Base-by-base conservation (phyloP, 1,284 basidiomycete genomes). In the Trametes hirsuta region DNA sequence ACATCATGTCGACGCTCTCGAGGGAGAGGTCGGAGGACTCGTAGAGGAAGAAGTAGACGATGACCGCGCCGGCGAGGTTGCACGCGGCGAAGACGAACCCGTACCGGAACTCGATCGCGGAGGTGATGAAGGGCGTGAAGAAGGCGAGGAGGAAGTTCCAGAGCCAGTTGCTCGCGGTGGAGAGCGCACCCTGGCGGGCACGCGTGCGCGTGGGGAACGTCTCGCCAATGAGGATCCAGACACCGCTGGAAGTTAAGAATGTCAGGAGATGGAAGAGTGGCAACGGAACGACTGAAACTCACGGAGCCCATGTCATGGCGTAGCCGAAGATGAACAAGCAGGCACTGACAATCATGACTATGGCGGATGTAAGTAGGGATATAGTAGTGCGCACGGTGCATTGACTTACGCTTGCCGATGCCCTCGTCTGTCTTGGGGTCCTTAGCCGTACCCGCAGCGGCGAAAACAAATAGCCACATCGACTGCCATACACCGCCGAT, bases 241-340 rank as follows among this genome's bases (percentile, higher is more conserved):
- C 75, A 56, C 87, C 86, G 24, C 79, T 79, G 54, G 1, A 40
- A 18, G 10, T 4, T 8, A 45, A 18, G 11, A 22, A 40, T 18
- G 53, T 41, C 46, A 64, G 58, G 22, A 48, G 12, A 34, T 25
- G 48, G 40, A 22, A 22, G 30, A 22, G 22, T 18, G 39, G 15
- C 25, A 36, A 5, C 10, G 39, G 18, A 30, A 30, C 30, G 0
- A 9, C 21, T 8, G n/a, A 15, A 35, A 71, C 76, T 63, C 62
- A 81, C 75, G 85, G 84, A 35, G 82, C 86, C 88, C 89, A 93
- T 21, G 90, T 91, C 74, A 80, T 85, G 2, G 91, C 89, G 69
- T 87, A 93, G 12, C 88, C 90, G 35, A 88, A 73, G 69, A 93
- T 93, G 76, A 93, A 93, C 69, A 94, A 69, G 69, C 88, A 92